Evolutionary conservation across 768 basidiomycete species (phyloP).

Genomic region (Auricularia sp.): DNA sequence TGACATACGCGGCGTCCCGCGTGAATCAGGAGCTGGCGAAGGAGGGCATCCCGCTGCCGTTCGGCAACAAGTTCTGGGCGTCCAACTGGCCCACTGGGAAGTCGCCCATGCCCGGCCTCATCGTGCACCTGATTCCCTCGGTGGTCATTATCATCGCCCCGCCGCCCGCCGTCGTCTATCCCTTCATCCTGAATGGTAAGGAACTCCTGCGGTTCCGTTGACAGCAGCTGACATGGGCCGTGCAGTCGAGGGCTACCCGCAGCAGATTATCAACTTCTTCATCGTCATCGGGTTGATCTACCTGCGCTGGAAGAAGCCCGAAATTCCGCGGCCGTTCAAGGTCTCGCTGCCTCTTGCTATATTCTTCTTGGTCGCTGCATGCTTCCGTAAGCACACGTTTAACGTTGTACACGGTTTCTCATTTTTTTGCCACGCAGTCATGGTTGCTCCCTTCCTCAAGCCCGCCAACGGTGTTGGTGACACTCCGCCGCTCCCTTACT

Average conservation of each 20-base stretch:
- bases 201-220: not conserved
- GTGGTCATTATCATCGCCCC: slow-evolving; percentile 45
- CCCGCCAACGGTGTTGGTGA: slow-evolving; percentile 47
- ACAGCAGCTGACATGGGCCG: not conserved
- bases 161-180: slow-evolving; percentile 42
- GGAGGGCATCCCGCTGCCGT: slow-evolving; percentile 51
- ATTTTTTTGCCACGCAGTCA: slow-evolving; percentile 23
- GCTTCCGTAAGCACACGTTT: slow-evolving; percentile 35
- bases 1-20: slow-evolving; percentile 38
- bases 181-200: slow-evolving; percentile 42
- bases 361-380: slow-evolving; percentile 42
- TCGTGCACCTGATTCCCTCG: slow-evolving; percentile 45
- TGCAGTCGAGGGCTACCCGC: slow-evolving; percentile 37
- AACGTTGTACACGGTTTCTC: not conserved
- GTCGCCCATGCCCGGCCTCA: slow-evolving; percentile 44
- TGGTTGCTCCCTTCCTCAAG: slow-evolving; percentile 44
- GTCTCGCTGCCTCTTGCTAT: slow-evolving; percentile 48
- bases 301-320: slow-evolving; percentile 41
- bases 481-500: slow-evolving; percentile 51
- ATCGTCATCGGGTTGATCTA: slow-evolving; percentile 48
- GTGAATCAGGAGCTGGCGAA: slow-evolving; percentile 56
- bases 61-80: slow-evolving; percentile 50
- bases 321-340: slow-evolving; percentile 43
- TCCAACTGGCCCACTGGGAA: slow-evolving; percentile 52
- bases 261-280: slow-evolving; percentile 46